phyloP scores from a whole-genome alignment of 345 rosid genomes.

The Linum tenue region DNA sequence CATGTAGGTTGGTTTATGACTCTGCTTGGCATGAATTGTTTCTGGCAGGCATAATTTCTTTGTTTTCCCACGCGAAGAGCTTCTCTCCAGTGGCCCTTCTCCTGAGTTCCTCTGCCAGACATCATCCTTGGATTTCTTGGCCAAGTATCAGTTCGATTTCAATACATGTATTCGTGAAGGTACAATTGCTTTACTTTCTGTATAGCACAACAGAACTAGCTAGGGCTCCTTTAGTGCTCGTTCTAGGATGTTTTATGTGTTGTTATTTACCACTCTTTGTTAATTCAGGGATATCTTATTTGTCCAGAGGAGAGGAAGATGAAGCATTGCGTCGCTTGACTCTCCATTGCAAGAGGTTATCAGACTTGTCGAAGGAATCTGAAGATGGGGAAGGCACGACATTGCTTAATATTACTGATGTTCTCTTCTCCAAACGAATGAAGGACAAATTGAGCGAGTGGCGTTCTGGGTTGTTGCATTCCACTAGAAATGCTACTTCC shows the following conservation, averaged over 20 bases:
- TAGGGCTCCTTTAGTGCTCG: not conserved
- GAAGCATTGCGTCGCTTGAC: constrained; percentile 38
- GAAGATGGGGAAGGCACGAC: constrained; percentile 22
- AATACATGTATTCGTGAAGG: constrained; percentile 77
- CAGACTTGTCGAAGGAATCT: constrained; percentile 10
- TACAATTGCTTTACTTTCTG: constrained; percentile 5
- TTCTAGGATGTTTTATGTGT: constrained; percentile 2
- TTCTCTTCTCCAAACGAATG: constrained; percentile 79
- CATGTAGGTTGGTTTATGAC: not conserved
- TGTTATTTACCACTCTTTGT: constrained; percentile 28
- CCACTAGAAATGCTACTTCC: constrained; percentile 18
- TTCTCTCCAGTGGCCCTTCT: constrained; percentile 37
- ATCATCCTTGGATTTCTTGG: constrained; percentile 72
- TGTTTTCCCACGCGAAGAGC: constrained; percentile 66
- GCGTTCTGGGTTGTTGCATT: constrained; percentile 41
- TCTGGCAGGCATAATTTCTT: constrained; percentile 66
- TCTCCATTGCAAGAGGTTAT: constrained; percentile 13
- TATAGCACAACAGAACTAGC: not conserved
- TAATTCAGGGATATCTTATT: constrained; percentile 85
- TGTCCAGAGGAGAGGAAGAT: constrained; percentile 76
- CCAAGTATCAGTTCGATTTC: constrained; percentile 86
- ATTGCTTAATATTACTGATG: constrained; percentile 40
- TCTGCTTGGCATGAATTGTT: not conserved
- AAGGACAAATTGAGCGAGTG: constrained; percentile 54
- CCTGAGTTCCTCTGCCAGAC: constrained; percentile 85